Evolutionary conservation across 768 basidiomycete genomes (phyloP), one percentile per base, ranked within the genome.

Genomic region (Tubosaeta sp.): DNA sequence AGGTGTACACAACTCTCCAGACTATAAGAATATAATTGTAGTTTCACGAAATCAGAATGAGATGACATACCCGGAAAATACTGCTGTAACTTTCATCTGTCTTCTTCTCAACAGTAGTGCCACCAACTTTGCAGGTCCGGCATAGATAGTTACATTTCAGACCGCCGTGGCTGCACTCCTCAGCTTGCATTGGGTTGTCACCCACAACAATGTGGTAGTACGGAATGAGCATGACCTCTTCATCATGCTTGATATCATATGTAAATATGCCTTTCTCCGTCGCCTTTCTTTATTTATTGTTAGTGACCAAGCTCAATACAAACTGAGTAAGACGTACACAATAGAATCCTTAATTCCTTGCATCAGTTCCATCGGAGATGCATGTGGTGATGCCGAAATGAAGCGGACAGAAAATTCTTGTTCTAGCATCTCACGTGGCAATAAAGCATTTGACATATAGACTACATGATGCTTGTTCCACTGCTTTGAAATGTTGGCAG

Each of bases 171-270:
- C 64, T 67, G 40, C 64, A 71, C 11, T 63, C 59, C 32, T 73
- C 67, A 0, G 69, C 61, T 21, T 72, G 72, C 72, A 71, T 71
- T 0, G 66, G 72, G 27, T 73, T 73, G 50, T 73, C 65, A 5
- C 64, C 58, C 0, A 56, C 40, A 3, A 63, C 22, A 13, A 70
- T 54, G 0, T 69, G 51, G 0, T 36, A 29, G 27, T 65, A 71
- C 0, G 57, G 67, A 0, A 55, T 48, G 0, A 71, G 38, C 29
- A 57, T 35, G 0, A 70, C 58, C 22, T 67, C 56, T 16, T 64
- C 52, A 2, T 60, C 3, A 25, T 52, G 9, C 27, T 61, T 59
- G 24, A 56, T 46, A 42, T 71, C 63, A 38, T 59, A 70, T 3
- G 53, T 47, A n/a, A 55, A 54, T 11, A 64, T 36, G 1, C 51